Conservation (phyloP, 2,329 filamentous ascomycete genomes). For the Fusarium miscanthi region DNA sequence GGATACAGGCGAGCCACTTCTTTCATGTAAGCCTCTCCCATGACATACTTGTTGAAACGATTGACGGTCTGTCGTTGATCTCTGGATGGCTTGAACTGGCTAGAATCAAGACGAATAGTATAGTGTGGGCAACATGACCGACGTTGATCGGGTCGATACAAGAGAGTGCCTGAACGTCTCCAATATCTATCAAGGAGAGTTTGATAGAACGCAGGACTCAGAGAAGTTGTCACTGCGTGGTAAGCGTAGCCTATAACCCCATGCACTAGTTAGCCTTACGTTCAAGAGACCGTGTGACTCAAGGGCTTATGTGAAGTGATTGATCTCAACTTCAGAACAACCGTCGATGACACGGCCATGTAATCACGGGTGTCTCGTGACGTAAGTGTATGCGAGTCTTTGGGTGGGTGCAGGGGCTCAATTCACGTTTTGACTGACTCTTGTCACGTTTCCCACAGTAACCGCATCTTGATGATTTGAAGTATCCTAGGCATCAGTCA, state of each 20-base stretch:
- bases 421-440: conserved; percentile 63
- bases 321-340: conserved; percentile 4
- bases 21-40: conserved; percentile 74
- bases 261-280: conserved; percentile 38
- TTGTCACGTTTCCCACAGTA: conserved; percentile 62
- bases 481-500: conserved; percentile 57
- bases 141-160: conserved; percentile 83
- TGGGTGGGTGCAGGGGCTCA: conserved; percentile 12
- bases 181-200: conserved; percentile 78
- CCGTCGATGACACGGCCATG: conserved; percentile 13
- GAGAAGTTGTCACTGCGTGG: conserved; percentile 70
- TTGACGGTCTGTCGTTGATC: conserved; percentile 82
- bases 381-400: conserved; percentile 9
- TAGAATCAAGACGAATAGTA: conserved; percentile 78
- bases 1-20: conserved; percentile 73
- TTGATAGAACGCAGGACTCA: conserved; percentile 77
- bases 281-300: conserved; percentile 2
- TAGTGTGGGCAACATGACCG: conserved; percentile 93
- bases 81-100: conserved; percentile 71
- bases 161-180: conserved; percentile 76
- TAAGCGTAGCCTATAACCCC: conserved; percentile 73
- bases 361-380: conserved; percentile 2
- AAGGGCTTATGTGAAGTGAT: background rate
- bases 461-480: conserved; percentile 63
- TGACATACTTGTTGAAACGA: conserved; percentile 77